A percentile compares a stretch with the other conserved stretches of the same genome.
Conservation (phyloP, 352 stramenopile genomes). For the Plasmopara viticola region DNA sequence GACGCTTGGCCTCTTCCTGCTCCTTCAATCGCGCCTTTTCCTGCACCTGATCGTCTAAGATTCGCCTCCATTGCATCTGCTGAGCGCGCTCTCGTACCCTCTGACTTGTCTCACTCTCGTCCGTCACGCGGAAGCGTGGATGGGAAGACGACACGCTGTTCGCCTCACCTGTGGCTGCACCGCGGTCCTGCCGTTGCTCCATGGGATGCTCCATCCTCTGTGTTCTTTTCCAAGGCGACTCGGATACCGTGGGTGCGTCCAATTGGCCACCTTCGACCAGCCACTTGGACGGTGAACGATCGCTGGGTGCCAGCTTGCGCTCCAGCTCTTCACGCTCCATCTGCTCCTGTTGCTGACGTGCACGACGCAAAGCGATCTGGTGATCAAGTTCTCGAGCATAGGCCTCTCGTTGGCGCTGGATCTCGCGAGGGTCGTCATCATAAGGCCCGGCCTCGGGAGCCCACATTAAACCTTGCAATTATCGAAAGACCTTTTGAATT, state of each 20-base stretch:
- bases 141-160: conserved; percentile 21
- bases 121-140: conserved; percentile 51
- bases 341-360: conserved; percentile 42
- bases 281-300: conserved; percentile 64
- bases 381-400: conserved; percentile 64
- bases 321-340: conserved; percentile 50
- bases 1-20: conserved; percentile 35
- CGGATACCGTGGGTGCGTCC: conserved; percentile 12
- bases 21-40: conserved; percentile 56
- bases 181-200: conserved; percentile 25
- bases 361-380: conserved; percentile 59
- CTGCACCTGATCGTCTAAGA: conserved; percentile 68
- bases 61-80: conserved; percentile 59
- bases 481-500: conserved; percentile 7
- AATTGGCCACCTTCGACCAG: conserved; percentile 53
- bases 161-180: conserved; percentile 24
- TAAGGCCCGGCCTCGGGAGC: conserved; percentile 25
- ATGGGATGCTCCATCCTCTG: conserved; percentile 12
- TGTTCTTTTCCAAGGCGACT: conserved; percentile 16
- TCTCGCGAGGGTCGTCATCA: conserved; percentile 29
- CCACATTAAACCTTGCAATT: conserved; percentile 37
- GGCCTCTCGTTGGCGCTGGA: conserved; percentile 47
- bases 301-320: conserved; percentile 39
- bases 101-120: conserved; percentile 46
- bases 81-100: conserved; percentile 53